Conservation (phyloP, 2,329 filamentous ascomycete genomes). For the Hypoxylon sp. region DNA sequence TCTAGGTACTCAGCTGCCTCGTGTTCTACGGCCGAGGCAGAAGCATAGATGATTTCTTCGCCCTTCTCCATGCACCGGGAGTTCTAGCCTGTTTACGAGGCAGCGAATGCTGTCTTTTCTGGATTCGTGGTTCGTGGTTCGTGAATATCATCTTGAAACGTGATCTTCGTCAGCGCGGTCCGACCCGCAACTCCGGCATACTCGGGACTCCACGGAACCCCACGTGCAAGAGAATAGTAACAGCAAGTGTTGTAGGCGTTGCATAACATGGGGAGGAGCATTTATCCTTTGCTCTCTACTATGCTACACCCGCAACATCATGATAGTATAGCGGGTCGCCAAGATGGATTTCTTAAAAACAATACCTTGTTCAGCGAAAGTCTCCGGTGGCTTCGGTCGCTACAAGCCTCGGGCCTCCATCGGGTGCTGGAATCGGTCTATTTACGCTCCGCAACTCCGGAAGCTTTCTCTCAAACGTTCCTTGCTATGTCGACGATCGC, state of each 20-base stretch:
- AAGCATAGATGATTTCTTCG: slow-evolving; percentile 13
- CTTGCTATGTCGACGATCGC: slow-evolving; percentile 29
- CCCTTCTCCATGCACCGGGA: slow-evolving; percentile 1
- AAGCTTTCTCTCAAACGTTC: too few relatives aligned
- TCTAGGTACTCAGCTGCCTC: slow-evolving; percentile 2
- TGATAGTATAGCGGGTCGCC: slow-evolving; percentile 3
- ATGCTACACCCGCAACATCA: background rate
- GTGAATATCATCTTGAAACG: slow-evolving; percentile 13
- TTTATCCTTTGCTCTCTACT: slow-evolving; percentile 21
- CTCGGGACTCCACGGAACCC: slow-evolving; percentile 25
- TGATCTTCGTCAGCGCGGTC: slow-evolving; percentile 26
- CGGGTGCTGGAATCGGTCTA: slow-evolving; percentile 23
- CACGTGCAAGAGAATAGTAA: slow-evolving; percentile 20
- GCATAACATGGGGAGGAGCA: slow-evolving; percentile 16
- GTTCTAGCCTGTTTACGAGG: slow-evolving; percentile 1
- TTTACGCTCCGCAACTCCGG: too few relatives aligned
- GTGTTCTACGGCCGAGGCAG: background rate
- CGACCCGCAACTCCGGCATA: slow-evolving; percentile 30
- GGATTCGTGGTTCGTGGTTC: slow-evolving; percentile 6
- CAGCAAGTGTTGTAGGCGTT: slow-evolving; percentile 2
- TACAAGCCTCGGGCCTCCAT: slow-evolving; percentile 15
- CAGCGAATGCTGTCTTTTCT: background rate
- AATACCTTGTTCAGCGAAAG: slow-evolving; percentile 18
- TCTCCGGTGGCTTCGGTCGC: slow-evolving; percentile 25
- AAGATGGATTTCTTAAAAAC: slow-evolving; percentile 4